These are phyloP conservation scores for Omphalotus olearius DNA, from an alignment of 1,284 basidiomycete species.

Conservation along the genomic window DNA sequence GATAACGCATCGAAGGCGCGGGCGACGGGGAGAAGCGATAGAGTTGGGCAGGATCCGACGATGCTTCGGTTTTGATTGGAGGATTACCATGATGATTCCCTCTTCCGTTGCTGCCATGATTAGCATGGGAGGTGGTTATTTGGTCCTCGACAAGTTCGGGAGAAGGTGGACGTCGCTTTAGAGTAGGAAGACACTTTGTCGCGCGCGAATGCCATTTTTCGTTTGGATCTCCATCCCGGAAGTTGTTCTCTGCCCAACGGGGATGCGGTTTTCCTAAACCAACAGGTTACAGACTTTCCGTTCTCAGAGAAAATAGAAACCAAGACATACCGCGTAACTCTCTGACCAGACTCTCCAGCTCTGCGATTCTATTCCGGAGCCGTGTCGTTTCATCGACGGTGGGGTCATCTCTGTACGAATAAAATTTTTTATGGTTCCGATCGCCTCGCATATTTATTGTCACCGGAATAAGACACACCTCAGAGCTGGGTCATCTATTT, in stretches of 20 bases:
- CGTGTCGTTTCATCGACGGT: constrained; percentile 79
- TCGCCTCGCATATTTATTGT: constrained; percentile 9
- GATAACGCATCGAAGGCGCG: constrained; percentile 40
- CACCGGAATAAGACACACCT: constrained; percentile 43
- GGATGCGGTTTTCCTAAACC: constrained; percentile 73
- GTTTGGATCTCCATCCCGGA: constrained; percentile 71
- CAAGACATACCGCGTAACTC: constrained; percentile 63
- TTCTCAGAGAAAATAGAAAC: neutral
- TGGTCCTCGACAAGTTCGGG: constrained; percentile 33
- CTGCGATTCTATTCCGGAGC: constrained; percentile 80
- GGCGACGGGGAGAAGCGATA: constrained; percentile 61
- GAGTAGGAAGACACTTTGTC: constrained; percentile 50
- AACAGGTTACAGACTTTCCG: neutral
- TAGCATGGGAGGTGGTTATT: constrained; percentile 19
- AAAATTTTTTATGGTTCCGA: constrained; percentile 6
- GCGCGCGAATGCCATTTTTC: constrained; percentile 84
- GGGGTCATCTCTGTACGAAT: constrained; percentile 69
- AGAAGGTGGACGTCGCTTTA: constrained; percentile 36
- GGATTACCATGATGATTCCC: constrained; percentile 29
- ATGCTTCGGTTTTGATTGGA: constrained; percentile 57
- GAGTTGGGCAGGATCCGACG: constrained; percentile 42
- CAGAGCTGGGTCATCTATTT: constrained; percentile 83
- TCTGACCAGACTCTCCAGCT: constrained; percentile 84
- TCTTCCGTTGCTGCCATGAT: constrained; percentile 20
- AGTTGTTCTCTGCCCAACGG: constrained; percentile 73